Percentiles rank a stretch among this genome's conserved stretches.
Conservation (phyloP, 225 moss, liverwort and hornwort genomes). For the Neckera pumila region DNA sequence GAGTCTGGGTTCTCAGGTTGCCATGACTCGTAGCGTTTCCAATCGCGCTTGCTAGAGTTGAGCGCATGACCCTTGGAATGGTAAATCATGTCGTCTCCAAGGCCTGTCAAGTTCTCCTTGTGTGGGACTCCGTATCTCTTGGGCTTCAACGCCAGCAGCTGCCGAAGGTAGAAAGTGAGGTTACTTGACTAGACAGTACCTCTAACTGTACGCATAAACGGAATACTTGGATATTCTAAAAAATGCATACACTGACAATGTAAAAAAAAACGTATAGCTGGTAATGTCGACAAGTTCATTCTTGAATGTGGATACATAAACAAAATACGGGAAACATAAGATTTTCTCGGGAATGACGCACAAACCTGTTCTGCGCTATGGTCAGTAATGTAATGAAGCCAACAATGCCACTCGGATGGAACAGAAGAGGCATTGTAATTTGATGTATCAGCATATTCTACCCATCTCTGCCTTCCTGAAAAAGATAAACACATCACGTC, state of each 20-base stretch:
- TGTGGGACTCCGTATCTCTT: conserved; percentile 71
- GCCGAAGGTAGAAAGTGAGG: background rate
- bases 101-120: conserved; percentile 76
- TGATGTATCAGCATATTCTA: conserved; percentile 55
- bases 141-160: conserved; percentile 80
- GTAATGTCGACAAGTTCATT: background rate
- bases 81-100: conserved; percentile 76
- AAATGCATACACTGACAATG: background rate
- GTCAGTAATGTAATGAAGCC: conserved; percentile 84
- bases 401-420: conserved; percentile 89
- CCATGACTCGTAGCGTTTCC: conserved; percentile 86
- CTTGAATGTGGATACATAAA: background rate
- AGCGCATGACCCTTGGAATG: conserved; percentile 89
- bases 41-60: conserved; percentile 69
- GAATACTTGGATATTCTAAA: background rate
- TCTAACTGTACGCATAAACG: background rate
- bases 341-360: background rate
- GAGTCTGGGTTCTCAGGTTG: conserved; percentile 36
- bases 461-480: conserved; percentile 96
- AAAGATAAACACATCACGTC: background rate
- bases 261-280: background rate
- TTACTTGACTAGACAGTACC: background rate
- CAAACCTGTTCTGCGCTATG: conserved; percentile 63
- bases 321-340: background rate
- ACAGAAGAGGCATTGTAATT: conserved; percentile 87